These are phyloP conservation scores for Pseudogymnoascus sp. DNA, from an alignment of 2,329 filamentous ascomycete species.

Conservation along the genomic window DNA sequence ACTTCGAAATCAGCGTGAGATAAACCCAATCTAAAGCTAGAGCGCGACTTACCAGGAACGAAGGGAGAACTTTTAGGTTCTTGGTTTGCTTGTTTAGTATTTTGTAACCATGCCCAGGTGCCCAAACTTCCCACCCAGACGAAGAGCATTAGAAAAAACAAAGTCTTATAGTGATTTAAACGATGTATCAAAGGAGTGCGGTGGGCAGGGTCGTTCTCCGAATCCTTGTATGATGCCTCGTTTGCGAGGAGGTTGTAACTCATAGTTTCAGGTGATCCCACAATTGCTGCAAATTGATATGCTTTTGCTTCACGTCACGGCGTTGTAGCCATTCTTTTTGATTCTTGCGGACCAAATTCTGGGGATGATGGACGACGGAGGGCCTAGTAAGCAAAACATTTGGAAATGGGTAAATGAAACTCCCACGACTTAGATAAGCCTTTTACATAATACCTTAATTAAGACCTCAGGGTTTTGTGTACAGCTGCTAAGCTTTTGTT, in stretches of 20 bases:
- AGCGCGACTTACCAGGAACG: background rate
- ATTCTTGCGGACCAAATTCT: background rate
- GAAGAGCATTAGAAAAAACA: background rate
- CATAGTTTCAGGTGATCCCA: background rate
- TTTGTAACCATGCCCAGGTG: background rate
- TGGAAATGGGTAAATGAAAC: background rate
- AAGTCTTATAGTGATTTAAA: background rate
- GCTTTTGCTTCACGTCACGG: background rate
- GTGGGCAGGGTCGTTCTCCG: background rate
- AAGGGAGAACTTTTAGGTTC: background rate
- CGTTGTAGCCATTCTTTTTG: background rate
- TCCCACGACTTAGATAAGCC: background rate
- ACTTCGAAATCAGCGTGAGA: background rate
- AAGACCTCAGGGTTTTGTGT: background rate
- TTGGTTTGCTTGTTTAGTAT: background rate
- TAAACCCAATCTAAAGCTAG: background rate
- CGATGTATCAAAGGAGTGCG: background rate
- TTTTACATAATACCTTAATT: conserved; percentile 1
- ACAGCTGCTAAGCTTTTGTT: background rate
- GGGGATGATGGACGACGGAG: background rate
- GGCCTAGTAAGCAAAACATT: background rate
- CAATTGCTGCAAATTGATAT: background rate
- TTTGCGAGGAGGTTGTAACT: background rate
- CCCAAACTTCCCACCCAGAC: background rate
- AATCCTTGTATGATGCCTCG: background rate